These are phyloP conservation scores for Phyllosticta citriasiana DNA, from an alignment of 2,329 filamentous ascomycete genomes.

Conservation along the genomic window DNA sequence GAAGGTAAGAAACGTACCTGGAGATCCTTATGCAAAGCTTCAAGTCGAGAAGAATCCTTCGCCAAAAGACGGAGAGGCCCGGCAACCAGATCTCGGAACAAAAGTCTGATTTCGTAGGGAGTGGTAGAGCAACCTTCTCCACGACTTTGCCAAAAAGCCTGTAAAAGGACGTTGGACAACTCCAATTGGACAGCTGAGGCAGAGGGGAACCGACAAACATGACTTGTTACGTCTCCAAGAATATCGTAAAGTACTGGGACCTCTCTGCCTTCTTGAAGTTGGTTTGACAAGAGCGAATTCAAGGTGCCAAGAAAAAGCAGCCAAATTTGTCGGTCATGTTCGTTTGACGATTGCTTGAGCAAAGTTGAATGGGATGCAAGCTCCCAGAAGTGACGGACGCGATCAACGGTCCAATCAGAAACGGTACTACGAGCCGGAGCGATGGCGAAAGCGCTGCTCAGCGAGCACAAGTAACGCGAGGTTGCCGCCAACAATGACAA, in stretches of 20 bases:
- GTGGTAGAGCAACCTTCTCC: neutral
- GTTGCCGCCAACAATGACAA: slow-evolving; percentile 10
- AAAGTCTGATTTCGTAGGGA: neutral
- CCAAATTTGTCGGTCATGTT: neutral
- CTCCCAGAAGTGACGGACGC: neutral
- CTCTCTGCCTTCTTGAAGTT: neutral
- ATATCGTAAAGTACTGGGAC: neutral
- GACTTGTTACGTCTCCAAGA: neutral
- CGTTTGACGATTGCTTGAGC: neutral
- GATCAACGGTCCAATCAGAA: neutral
- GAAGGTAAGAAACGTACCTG: slow-evolving; percentile 18
- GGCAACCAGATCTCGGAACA: neutral
- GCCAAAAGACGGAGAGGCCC: slow-evolving; percentile 13
- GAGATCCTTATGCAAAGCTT: slow-evolving; percentile 19
- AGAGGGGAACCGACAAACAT: neutral
- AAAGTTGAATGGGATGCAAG: neutral
- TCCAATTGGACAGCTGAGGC: neutral
- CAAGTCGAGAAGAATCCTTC: slow-evolving; percentile 15
- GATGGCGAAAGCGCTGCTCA: neutral
- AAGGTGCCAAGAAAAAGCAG: neutral
- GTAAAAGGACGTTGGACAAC: neutral
- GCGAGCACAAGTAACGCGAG: neutral
- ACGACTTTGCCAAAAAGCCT: neutral
- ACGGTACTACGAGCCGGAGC: neutral
- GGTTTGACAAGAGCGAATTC: neutral